Base-by-base conservation (phyloP, 768 basidiomycete genomes). In the Tricholoma sp. region DNA sequence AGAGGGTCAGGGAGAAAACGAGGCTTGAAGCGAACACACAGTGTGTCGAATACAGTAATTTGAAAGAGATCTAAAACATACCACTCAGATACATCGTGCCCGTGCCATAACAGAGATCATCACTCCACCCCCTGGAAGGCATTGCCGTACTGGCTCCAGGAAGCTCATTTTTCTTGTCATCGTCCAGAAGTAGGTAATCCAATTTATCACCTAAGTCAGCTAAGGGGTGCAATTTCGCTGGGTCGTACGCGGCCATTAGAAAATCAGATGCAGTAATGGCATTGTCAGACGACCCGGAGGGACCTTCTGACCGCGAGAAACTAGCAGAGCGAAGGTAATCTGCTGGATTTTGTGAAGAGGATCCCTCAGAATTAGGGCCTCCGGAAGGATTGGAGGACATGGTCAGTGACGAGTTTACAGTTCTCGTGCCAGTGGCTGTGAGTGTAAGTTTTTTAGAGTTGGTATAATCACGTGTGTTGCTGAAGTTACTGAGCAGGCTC, bases 31-130 rank as follows among this genome's bases (percentile, higher is more conserved):
- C 77, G 76, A 77, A 69, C 71, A 74, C 71, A 72, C 69, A 65
- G 64, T 66, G 69, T 69, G 67, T 74, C 79, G 71, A 78, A 80
- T 78, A 71, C 59, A 77, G 78, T 77, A 79, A 82, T 76, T 77
- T 81, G 79, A 83, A 82, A 79, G 82, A 82, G 80, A 78, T 79
- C 71, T 57, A 59, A 52, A 60, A 86, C 92, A 70, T 70, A 98
- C 96, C 96, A 72, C 90, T 83, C 57, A 99, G 86, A 85, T 99
- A 99, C 78, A 94, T 97, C 63, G 95, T 95, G 61, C 97, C 97
- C 66, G 95, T 98, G 68, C 97, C 97, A 76, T 98, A 98, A 83
- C 94, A 98, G 59, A 99, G 76, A 78, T 99, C 97, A 78, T 99
- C 97, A 76, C 93, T 91, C 95, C 94, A 98, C 61, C 97, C 94